Conservation (phyloP, 257 asterid genomes). For the Salvia rosmarinus region DNA sequence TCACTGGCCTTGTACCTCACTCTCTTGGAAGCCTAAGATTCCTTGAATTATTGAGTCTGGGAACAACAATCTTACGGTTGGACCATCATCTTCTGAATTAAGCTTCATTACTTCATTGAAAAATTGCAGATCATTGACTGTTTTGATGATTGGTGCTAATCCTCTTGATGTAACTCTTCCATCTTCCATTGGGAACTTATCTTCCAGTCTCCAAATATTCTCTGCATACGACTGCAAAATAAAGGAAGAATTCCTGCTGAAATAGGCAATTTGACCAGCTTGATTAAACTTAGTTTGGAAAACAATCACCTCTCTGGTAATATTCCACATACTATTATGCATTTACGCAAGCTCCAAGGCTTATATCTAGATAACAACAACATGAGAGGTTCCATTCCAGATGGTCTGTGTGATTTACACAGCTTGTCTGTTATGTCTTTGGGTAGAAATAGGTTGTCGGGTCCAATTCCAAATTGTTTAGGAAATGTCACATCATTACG, state of each 20-base stretch:
- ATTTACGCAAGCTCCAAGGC: background rate
- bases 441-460: background rate
- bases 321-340: background rate
- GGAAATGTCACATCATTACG: background rate
- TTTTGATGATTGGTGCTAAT: background rate
- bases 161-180: background rate
- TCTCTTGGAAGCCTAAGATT: background rate
- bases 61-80: background rate
- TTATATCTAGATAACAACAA: background rate
- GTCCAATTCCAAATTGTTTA: conserved; percentile 11
- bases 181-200: background rate
- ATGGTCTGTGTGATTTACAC: background rate
- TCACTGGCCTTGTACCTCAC: background rate
- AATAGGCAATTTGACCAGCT: background rate
- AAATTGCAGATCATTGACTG: background rate
- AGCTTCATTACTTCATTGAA: background rate
- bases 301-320: background rate
- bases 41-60: background rate
- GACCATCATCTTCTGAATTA: background rate
- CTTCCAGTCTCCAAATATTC: background rate
- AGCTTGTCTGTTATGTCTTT: background rate
- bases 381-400: background rate
- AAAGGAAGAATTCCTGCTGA: background rate
- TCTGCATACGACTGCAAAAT: background rate
- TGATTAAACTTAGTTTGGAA: background rate